Base-by-base conservation (phyloP, 2,329 filamentous ascomycete genomes). In the Ceratocystis diversiconidia region DNA sequence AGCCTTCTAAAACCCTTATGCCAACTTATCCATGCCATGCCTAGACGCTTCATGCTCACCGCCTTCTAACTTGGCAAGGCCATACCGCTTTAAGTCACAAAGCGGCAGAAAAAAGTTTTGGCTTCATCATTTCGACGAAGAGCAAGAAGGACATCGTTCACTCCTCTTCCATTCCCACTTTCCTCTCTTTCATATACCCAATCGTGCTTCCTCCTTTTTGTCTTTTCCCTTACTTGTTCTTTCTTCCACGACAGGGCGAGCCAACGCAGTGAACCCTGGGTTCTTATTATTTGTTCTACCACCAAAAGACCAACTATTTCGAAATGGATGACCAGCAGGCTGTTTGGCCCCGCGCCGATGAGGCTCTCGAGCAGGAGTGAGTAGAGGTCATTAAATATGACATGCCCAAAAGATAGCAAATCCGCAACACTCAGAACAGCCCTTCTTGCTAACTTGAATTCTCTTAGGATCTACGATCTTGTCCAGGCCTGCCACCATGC, bases 281-380 rank as follows among this genome's bases (percentile, higher is more conserved):
- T 70, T 69, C 72, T 70, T 72, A 73, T 72, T 72, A 71, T 70
- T 41, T 67, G 69, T 65, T 68, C 48, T 43, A 59, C 60, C 10
- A 52, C 28, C 15, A 59, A 6, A 25, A 50, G 25, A 60, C 50
- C 46, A 44, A 30, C 52, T 60, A 61, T 48, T 55, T 44, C 28
- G 48, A 43, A 64, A 68, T 68, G 66, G 66, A 68, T 61, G 28
- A 36, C 48, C 61, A 52, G 52, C 41, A 64, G 22, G 52, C 68
- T 83, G 85, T 86, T 70, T 89, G 86, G 85, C 86, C 86, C 68
- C 75, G 88, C 74, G 87, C 88, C 75, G 87, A 90, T 73, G 81
- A 84, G 73, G 82, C 84, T 72, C 81, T 95, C 69, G 84, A 88
- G 65, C 86, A 91, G 79, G 86, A 92, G 75, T 64, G 30, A 64